Evolutionary conservation across 495 filamentous ascomycete species (phyloP).

Genomic region (Chaetomidium leptoderma): DNA sequence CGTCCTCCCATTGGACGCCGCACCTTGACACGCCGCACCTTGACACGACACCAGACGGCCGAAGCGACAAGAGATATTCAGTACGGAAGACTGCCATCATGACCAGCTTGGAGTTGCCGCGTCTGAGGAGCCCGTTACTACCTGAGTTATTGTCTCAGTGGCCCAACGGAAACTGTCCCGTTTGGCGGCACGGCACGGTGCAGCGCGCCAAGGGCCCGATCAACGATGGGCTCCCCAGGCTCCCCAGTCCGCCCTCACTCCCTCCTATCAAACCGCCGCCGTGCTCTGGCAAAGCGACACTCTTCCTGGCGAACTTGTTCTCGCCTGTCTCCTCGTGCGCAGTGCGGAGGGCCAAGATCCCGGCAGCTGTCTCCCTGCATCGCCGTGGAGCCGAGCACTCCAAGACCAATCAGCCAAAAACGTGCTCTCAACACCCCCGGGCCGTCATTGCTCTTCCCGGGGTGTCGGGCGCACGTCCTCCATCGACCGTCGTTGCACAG

Average conservation of each 20-base stretch:
- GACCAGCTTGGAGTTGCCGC: no score
- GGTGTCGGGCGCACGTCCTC: neutral
- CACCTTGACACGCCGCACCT: neutral
- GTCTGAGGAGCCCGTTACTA: neutral
- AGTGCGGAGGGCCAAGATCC: conserved; percentile 5
- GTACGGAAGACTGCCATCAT: neutral
- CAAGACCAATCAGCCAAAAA: conserved; percentile 35
- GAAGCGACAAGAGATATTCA: neutral
- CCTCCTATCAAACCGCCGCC: neutral
- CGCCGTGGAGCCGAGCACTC: conserved; percentile 16
- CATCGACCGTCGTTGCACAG: conserved; percentile 3
- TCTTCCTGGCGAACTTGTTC: neutral
- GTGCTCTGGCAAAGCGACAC: neutral
- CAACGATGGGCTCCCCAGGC: neutral
- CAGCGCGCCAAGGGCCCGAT: conserved; percentile 11
- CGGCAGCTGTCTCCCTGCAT: conserved; percentile 16
- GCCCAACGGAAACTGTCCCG: neutral
- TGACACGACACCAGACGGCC: no score
- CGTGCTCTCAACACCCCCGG: conserved; percentile 30
- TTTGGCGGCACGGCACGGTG: conserved; percentile 13
- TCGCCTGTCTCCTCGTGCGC: neutral
- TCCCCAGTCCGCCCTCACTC: no score
- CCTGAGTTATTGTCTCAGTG: neutral
- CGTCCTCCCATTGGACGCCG: conserved; percentile 19
- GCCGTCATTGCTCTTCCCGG: neutral